Base-by-base conservation (phyloP, 2,329 filamentous ascomycete species). In the Tothia fuscella region DNA sequence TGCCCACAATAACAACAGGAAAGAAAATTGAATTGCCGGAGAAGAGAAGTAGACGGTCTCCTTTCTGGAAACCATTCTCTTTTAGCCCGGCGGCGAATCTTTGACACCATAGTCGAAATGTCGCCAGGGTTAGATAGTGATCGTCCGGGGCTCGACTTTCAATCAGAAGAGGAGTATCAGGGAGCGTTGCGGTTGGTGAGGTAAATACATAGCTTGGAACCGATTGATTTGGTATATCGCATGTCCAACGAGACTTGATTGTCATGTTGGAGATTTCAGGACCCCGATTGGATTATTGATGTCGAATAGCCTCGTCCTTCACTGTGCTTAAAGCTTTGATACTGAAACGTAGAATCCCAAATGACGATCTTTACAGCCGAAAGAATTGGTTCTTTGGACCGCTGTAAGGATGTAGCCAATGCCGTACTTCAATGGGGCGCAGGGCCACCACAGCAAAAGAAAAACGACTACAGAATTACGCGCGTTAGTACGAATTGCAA, bases 21-120 rank as follows among this genome's bases (percentile, higher is more conserved):
- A 80, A 84, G 62, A 80, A 84, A 12, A 89, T 58, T 49, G 72
- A 78, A 59, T 88, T 89, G 17, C 76, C 73, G 0, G 80, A 79
- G 59, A 80, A 88, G 16, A 89, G 62, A 35, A 89, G 63, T 4
- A 89, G 74, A 2, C 82, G 74, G 50, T 87, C 82, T 9, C 82
- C 80, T 0, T 65, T 63, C 47, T 76, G 62, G 14, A 89, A 61
- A 1, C 83, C 84, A 13, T 72, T 68, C 42, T 71, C 70, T 34
- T 66, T 67, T 22, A 86, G 63, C 1, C 84, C 84, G 2, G 76
- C 66, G 1, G 82, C 84, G 25, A 91, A 62, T 12, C 82, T 76
- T 57, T 87, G 80, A 25, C 77, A 71, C 66, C 82, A 80, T 48
- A 80, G 66, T 17, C 83, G 78, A 56, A 80, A 83, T 46, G 72